Evolutionary conservation across 345 rosid species (phyloP).

Genomic region (Fremontodendron californicum): DNA sequence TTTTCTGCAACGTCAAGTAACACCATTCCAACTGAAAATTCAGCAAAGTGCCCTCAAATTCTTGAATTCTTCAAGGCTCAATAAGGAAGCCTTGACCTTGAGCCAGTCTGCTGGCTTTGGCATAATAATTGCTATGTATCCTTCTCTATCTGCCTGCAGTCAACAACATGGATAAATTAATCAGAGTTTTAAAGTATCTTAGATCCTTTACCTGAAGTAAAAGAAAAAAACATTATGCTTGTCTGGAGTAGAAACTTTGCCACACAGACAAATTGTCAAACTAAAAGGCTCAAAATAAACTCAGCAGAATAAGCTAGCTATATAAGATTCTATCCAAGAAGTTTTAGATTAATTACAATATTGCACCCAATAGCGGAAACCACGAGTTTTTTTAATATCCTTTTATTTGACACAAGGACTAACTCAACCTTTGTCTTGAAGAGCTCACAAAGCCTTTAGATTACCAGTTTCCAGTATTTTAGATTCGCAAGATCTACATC

Average conservation of each 20-base stretch:
- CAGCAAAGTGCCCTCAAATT: slow-evolving; percentile 31
- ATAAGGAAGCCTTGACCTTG: slow-evolving; percentile 33
- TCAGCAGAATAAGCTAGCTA: neutral
- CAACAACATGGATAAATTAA: neutral
- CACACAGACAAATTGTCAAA: neutral
- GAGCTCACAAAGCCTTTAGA: neutral
- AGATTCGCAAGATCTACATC: neutral
- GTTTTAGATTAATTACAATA: neutral
- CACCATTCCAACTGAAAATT: neutral
- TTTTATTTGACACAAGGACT: neutral
- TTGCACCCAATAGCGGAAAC: neutral
- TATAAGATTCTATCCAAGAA: neutral
- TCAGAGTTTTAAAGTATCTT: neutral
- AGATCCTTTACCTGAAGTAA: neutral
- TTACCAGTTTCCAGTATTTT: neutral
- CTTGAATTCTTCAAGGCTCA: slow-evolving; percentile 59
- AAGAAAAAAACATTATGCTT: neutral
- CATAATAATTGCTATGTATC: slow-evolving; percentile 10
- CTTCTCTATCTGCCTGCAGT: slow-evolving; percentile 84
- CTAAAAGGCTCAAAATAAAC: neutral
- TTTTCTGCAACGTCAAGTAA: neutral
- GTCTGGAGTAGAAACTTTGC: neutral
- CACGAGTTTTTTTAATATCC: neutral
- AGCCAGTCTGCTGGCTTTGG: slow-evolving; percentile 15
- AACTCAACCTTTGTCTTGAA: neutral